A percentile compares a stretch with the other conserved stretches of the same genome.
Evolutionary conservation across 106 monocot genomes (phyloP).

Genomic region (Phalaenopsis equestris): DNA sequence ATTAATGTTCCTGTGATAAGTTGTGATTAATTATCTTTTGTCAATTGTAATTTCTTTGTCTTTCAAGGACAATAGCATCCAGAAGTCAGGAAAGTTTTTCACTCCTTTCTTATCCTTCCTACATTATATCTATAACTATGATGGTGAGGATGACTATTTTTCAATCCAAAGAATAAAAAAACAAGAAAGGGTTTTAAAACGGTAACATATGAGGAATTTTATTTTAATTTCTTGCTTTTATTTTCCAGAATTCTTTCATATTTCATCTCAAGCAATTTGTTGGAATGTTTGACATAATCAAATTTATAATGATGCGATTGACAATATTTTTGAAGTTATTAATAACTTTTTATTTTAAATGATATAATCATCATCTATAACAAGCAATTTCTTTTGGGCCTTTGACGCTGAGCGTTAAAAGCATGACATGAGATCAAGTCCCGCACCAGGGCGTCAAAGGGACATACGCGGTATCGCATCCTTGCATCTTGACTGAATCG

Average conservation of each 20-base stretch:
- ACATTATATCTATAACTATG: not conserved
- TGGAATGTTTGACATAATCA: too few relatives aligned
- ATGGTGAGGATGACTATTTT: not conserved
- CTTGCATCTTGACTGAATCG: too few relatives aligned
- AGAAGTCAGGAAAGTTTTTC: not conserved
- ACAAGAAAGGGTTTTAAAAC: not conserved
- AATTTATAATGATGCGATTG: too few relatives aligned
- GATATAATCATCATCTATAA: too few relatives aligned
- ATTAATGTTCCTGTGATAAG: not conserved
- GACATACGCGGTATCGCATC: too few relatives aligned
- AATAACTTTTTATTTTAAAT: too few relatives aligned
- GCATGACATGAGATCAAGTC: too few relatives aligned
- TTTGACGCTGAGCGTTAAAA: too few relatives aligned
- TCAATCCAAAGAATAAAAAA: not conserved
- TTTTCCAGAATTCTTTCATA: not conserved
- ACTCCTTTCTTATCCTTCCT: too few relatives aligned
- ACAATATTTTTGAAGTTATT: too few relatives aligned
- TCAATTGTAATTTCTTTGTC: not conserved
- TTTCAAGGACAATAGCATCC: not conserved
- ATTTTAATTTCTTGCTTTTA: not conserved
- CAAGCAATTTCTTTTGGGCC: too few relatives aligned
- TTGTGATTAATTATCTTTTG: not conserved
- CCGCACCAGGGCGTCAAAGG: too few relatives aligned
- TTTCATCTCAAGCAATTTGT: not conserved
- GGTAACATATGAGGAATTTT: not conserved